These are phyloP conservation scores for Starmerella davenportii DNA, from an alignment of 805 yeast species.

Conservation along the genomic window DNA sequence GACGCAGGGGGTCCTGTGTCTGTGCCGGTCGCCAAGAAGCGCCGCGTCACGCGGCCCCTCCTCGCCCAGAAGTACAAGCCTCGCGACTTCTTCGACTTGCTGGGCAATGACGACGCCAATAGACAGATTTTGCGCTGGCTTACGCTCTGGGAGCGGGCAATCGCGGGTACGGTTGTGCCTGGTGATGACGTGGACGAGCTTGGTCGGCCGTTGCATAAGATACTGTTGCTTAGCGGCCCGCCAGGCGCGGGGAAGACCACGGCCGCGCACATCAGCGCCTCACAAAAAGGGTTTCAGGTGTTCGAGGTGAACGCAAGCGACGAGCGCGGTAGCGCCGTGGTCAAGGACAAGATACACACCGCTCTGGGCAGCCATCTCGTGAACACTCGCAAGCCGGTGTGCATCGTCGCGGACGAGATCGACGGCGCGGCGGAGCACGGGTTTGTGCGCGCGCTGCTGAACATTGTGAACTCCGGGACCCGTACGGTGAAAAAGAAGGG, in stretches of 20 bases:
- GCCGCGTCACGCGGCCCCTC: slow-evolving; percentile 8
- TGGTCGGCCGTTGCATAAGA: slow-evolving; percentile 32
- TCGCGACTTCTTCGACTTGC: slow-evolving; percentile 39
- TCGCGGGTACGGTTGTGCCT: slow-evolving; percentile 3
- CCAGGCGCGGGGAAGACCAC: slow-evolving; percentile 90
- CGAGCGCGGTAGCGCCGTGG: slow-evolving; percentile 39
- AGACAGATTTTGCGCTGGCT: slow-evolving; percentile 45
- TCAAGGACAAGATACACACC: slow-evolving; percentile 25
- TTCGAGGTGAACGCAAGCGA: slow-evolving; percentile 79
- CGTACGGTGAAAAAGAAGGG: slow-evolving; percentile 7
- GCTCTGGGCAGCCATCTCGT: slow-evolving; percentile 36
- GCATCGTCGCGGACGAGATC: slow-evolving; percentile 75
- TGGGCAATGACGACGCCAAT: slow-evolving; percentile 52
- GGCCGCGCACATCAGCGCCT: slow-evolving; percentile 67
- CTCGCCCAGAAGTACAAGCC: slow-evolving; percentile 61
- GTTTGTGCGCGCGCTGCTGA: slow-evolving; percentile 11
- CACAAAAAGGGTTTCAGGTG: slow-evolving; percentile 61
- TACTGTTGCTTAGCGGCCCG: slow-evolving; percentile 72
- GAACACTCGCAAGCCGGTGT: slow-evolving; percentile 47
- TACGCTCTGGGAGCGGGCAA: slow-evolving; percentile 34
- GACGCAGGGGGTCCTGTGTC: neutral
- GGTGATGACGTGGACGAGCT: slow-evolving; percentile 27
- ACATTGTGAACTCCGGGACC: slow-evolving; percentile 9
- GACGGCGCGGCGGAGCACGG: slow-evolving; percentile 63
- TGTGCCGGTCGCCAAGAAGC: neutral